These are phyloP conservation scores for Saturnispora diversa DNA, from an alignment of 805 yeast genomes.

Conservation along the genomic window DNA sequence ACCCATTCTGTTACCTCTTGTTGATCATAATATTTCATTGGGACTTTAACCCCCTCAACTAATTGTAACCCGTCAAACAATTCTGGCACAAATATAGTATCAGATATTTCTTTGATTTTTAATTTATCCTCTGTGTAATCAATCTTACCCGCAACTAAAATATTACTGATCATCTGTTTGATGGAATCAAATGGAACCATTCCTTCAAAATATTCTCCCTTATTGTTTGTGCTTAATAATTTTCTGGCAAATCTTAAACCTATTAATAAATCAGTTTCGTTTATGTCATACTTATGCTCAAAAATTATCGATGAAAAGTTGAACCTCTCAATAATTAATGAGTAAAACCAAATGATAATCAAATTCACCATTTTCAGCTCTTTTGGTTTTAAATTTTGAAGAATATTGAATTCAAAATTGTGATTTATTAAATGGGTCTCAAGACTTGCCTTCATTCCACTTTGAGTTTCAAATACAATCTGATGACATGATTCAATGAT, in stretches of 20 bases:
- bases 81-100: conserved; percentile 31
- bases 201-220: neutral
- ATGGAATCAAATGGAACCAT: conserved; percentile 4
- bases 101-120: conserved; percentile 31
- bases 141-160: conserved; percentile 64
- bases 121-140: conserved; percentile 35
- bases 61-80: conserved; percentile 26
- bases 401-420: conserved; percentile 5
- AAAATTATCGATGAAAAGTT: conserved; percentile 61
- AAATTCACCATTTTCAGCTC: conserved; percentile 44
- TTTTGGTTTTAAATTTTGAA: conserved; percentile 25
- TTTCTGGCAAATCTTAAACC: conserved; percentile 39
- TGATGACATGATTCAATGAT: conserved; percentile 48
- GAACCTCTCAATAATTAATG: conserved; percentile 49
- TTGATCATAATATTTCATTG: conserved; percentile 34
- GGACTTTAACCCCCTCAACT: conserved; percentile 25
- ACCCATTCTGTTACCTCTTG: conserved; percentile 40
- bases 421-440: conserved; percentile 13
- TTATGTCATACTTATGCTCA: conserved; percentile 54
- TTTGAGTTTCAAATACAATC: conserved; percentile 52
- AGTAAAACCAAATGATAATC: conserved; percentile 63
- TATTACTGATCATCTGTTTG: conserved; percentile 6
- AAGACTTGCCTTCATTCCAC: conserved; percentile 48
- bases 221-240: conserved; percentile 28
- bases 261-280: conserved; percentile 58